Evolutionary conservation across 768 basidiomycete genomes (phyloP).

Genomic region (Wakefieldia striispora): DNA sequence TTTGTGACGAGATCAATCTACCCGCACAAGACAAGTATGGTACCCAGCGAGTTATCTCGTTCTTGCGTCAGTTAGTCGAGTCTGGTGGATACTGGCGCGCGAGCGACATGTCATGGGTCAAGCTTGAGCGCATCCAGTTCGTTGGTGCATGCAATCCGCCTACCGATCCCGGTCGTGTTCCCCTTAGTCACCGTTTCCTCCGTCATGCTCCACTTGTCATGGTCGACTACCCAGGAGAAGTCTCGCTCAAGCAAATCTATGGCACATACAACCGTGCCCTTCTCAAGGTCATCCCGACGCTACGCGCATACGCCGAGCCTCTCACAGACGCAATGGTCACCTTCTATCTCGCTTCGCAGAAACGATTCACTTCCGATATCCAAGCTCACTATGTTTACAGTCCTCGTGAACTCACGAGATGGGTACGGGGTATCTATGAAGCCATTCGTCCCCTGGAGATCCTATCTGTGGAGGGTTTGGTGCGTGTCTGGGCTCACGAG

Average conservation of each 20-base stretch:
- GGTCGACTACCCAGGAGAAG: conserved; percentile 98
- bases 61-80: conserved; percentile 95
- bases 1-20: conserved; percentile 99
- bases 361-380: conserved; percentile 91
- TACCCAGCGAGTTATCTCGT: conserved; percentile 97
- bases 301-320: conserved; percentile 89
- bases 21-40: conserved; percentile 98
- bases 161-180: conserved; percentile 98
- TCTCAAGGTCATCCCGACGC: conserved; percentile 91
- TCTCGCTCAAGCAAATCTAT: conserved; percentile 97
- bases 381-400: conserved; percentile 99
- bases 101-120: conserved; percentile 95
- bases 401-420: conserved; percentile 97
- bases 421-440: conserved; percentile 97
- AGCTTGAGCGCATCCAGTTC: conserved; percentile 97
- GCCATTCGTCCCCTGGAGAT: conserved; percentile 92
- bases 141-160: conserved; percentile 99
- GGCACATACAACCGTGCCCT: conserved; percentile 96
- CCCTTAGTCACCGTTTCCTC: conserved; percentile 94
- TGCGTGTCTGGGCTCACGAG: conserved; percentile 98
- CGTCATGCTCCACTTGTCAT: conserved; percentile 96
- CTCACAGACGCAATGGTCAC: conserved; percentile 97
- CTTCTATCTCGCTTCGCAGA: conserved; percentile 93
- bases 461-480: conserved; percentile 91
- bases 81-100: conserved; percentile 93